Evolutionary conservation across 2,329 filamentous ascomycete species (phyloP).

Genomic region (Tolypocladium capitatum): DNA sequence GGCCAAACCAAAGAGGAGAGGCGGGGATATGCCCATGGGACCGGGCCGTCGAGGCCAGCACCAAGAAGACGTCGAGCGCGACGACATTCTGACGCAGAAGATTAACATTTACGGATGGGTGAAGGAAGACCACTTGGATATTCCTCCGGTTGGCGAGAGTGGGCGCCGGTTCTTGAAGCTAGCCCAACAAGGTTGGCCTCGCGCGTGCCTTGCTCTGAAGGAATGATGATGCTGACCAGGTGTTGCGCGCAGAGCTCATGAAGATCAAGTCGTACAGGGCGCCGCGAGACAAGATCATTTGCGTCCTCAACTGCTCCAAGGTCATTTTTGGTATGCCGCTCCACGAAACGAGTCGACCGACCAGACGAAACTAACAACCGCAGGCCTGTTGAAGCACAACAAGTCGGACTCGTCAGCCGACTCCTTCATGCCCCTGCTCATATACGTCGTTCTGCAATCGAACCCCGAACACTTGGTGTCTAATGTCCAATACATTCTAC

Average conservation of each 20-base stretch:
- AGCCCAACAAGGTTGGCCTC: conserved; percentile 64
- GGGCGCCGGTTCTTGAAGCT: conserved; percentile 78
- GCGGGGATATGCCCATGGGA: conserved; percentile 54
- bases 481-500: conserved; percentile 94
- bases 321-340: conserved; percentile 73
- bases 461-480: conserved; percentile 93
- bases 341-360: background rate
- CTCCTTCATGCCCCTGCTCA: conserved; percentile 86
- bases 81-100: conserved; percentile 92
- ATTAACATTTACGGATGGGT: conserved; percentile 97
- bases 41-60: conserved; percentile 88
- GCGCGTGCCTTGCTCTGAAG: background rate
- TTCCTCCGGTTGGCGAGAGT: conserved; percentile 70
- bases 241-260: conserved; percentile 61
- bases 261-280: conserved; percentile 97
- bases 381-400: conserved; percentile 76
- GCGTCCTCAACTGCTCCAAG: conserved; percentile 96
- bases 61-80: conserved; percentile 92
- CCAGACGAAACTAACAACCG: background rate
- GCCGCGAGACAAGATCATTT: conserved; percentile 97
- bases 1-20: conserved; percentile 54
- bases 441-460: conserved; percentile 88
- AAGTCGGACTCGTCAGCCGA: conserved; percentile 93
- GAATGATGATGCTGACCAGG: conserved; percentile 6
- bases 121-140: conserved; percentile 83